Evolutionary conservation across 1,139 yeast genomes (phyloP).

Genomic region (Hansenula anomala): DNA sequence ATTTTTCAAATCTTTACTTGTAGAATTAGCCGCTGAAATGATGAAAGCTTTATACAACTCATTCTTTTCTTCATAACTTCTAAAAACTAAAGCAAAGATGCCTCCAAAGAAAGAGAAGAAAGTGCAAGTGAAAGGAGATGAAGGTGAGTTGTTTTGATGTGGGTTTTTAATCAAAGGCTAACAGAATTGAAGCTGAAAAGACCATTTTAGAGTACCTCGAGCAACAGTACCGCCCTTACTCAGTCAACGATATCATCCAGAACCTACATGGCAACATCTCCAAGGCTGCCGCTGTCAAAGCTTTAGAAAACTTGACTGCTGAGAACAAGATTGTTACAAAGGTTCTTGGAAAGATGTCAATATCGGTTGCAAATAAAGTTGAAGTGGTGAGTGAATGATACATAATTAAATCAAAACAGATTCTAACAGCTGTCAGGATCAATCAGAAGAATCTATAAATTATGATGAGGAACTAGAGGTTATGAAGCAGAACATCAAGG

Average conservation of each 20-base stretch:
- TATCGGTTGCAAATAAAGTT: conserved; percentile 29
- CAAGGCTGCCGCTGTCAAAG: conserved; percentile 25
- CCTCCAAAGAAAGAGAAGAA: conserved; percentile 2
- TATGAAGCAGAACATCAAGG: background rate
- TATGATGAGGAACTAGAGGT: conserved; percentile 5
- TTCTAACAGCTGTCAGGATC: background rate
- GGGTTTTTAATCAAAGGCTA: too few relatives aligned
- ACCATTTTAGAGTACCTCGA: conserved; percentile 27
- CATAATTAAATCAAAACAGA: background rate
- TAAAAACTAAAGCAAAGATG: too few relatives aligned
- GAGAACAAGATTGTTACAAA: conserved; percentile 26
- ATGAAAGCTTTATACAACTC: background rate
- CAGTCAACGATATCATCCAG: conserved; percentile 31
- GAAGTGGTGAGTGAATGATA: conserved; percentile 5
- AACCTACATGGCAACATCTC: conserved; percentile 30
- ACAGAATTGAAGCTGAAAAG: too few relatives aligned
- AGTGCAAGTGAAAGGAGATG: background rate
- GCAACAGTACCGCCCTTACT: conserved; percentile 35
- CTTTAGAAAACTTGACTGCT: conserved; percentile 25
- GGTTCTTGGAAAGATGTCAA: conserved; percentile 28
- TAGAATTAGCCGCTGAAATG: conserved; percentile 1
- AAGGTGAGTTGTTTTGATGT: background rate
- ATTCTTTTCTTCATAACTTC: too few relatives aligned
- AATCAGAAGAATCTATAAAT: background rate
- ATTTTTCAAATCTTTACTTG: background rate